A percentile compares a stretch with the other conserved stretches of the same genome.
phyloP scores from a whole-genome alignment of 2,329 filamentous ascomycete species.

The Neofusicoccum laricinum region DNA sequence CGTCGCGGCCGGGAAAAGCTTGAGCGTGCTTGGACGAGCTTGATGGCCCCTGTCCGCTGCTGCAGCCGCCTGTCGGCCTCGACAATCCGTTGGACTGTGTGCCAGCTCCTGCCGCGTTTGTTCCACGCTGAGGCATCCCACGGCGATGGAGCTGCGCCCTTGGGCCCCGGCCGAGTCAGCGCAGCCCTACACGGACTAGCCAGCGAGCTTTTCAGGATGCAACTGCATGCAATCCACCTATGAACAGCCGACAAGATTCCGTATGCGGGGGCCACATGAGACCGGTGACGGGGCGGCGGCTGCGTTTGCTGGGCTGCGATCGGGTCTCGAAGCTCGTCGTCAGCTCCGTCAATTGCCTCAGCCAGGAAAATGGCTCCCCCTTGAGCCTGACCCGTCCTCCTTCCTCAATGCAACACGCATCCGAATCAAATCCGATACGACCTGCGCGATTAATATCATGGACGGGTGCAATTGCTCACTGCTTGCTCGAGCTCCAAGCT shows the following conservation, averaged over 20 bases:
- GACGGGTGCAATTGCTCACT: not conserved
- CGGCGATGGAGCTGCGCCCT: not conserved
- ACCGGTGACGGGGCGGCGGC: not conserved
- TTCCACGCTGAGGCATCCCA: not conserved
- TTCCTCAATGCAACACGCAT: not conserved
- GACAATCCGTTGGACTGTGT: not conserved
- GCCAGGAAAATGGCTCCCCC: constrained; percentile 5
- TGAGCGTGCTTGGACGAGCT: constrained; percentile 13
- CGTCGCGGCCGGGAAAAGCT: constrained; percentile 5
- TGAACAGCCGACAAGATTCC: not conserved
- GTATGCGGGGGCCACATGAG: constrained; percentile 1
- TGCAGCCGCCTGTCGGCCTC: not conserved
- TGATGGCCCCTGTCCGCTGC: not conserved
- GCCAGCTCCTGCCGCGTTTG: not conserved
- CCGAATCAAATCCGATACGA: constrained; percentile 2
- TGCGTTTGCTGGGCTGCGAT: not conserved
- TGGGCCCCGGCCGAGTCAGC: not conserved
- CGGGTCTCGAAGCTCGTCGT: constrained; percentile 8
- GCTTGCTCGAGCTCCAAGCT: not conserved
- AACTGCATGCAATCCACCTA: not conserved
- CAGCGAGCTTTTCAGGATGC: not conserved
- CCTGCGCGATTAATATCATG: constrained; percentile 8
- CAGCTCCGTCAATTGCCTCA: not conserved
- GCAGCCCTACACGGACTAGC: not conserved
- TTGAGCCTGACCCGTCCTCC: not conserved